Evolutionary conservation across 176 grass and related monocot genomes (phyloP).

Genomic region (Musa troglodytarum): DNA sequence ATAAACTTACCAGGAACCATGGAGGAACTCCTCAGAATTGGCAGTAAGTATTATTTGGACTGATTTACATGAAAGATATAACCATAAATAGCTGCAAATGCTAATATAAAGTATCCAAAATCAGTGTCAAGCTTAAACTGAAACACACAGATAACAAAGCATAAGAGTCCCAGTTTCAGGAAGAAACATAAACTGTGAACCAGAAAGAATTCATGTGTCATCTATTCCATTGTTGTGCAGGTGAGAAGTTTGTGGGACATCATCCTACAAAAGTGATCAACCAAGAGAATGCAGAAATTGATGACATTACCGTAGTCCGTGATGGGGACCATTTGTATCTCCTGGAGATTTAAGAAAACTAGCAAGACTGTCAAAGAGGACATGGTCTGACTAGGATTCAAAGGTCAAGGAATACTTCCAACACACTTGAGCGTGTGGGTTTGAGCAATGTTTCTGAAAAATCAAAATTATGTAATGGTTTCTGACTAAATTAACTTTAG

Average conservation of each 20-base stretch:
- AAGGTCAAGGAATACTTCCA: not conserved
- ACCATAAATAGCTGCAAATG: not conserved
- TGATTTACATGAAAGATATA: not conserved
- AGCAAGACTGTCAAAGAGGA: not conserved
- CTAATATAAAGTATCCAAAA: not conserved
- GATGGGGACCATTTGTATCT: conserved; percentile 24
- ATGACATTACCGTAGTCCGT: conserved; percentile 14
- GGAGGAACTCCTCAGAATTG: conserved; percentile 20
- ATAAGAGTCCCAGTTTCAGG: not conserved
- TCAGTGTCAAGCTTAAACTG: not conserved
- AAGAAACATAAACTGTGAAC: not conserved
- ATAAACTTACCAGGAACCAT: conserved; percentile 24
- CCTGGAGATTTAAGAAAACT: not conserved
- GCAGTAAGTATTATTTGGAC: conserved; percentile 10
- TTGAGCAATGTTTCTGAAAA: not conserved
- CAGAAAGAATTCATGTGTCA: not conserved
- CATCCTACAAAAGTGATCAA: conserved; percentile 17
- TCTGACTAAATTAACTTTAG: not conserved
- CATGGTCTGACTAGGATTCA: not conserved
- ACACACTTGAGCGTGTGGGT: not conserved
- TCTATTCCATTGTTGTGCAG: conserved; percentile 2
- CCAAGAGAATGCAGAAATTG: conserved; percentile 23
- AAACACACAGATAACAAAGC: not conserved
- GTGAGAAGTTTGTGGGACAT: conserved; percentile 21
- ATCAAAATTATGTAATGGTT: not conserved